Percentiles rank a stretch among this genome's conserved stretches.
phyloP scores from a whole-genome alignment of 495 filamentous ascomycete genomes.

The Aspergillus ostianus region DNA sequence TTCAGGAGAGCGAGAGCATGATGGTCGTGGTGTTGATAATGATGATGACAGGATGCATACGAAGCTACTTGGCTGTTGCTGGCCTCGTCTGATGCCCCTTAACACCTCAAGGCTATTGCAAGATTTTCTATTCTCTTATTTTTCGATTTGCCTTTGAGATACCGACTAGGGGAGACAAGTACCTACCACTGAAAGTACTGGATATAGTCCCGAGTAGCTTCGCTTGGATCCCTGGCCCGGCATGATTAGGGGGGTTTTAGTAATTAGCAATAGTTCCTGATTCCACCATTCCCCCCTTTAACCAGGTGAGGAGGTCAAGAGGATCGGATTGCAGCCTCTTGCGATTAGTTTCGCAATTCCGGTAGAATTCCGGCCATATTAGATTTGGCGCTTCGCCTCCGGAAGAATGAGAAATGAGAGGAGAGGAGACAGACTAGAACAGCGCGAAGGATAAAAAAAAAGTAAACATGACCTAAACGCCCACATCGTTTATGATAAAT shows the following conservation, averaged over 20 bases:
- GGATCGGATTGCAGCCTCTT: background rate
- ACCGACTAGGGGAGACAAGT: background rate
- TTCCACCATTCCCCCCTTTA: background rate
- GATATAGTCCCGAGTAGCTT: background rate
- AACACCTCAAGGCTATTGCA: background rate
- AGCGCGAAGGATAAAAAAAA: background rate
- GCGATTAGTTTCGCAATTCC: background rate
- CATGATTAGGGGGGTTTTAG: background rate
- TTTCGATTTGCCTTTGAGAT: background rate
- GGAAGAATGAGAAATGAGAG: background rate
- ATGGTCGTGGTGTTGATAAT: background rate
- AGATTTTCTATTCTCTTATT: background rate
- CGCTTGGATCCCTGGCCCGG: background rate
- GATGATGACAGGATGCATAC: background rate
- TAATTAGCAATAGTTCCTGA: background rate
- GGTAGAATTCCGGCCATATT: background rate
- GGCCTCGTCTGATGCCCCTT: background rate
- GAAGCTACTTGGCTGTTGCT: background rate
- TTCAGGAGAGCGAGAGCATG: background rate
- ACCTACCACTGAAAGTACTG: background rate
- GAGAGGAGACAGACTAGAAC: too few species aligned
- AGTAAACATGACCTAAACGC: conserved; percentile 4
- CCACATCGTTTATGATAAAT: background rate
- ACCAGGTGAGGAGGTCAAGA: background rate
- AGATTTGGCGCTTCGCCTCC: background rate